These are phyloP conservation scores for Chaetomiaceae sp. DNA, from an alignment of 2,329 filamentous ascomycete species.

Conservation along the genomic window DNA sequence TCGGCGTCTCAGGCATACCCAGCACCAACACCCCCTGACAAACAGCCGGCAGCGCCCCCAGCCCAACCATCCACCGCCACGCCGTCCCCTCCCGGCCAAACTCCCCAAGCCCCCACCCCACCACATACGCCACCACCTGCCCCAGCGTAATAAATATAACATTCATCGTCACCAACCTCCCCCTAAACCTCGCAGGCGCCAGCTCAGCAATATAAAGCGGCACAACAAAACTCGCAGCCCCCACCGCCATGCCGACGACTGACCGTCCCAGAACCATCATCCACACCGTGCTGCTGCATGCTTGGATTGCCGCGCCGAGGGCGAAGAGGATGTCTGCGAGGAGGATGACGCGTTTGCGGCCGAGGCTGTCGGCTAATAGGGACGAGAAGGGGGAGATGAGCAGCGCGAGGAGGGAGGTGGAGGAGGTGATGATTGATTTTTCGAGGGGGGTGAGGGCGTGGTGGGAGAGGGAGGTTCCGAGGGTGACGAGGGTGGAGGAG, in stretches of 20 bases:
- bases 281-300: constrained; percentile 51
- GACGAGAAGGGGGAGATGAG: constrained; percentile 61
- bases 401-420: constrained; percentile 63
- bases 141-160: constrained; percentile 81
- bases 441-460: constrained; percentile 57
- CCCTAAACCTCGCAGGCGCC: constrained; percentile 69
- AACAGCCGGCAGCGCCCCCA: constrained; percentile 72
- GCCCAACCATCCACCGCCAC: constrained; percentile 89
- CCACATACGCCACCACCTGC: constrained; percentile 81
- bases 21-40: constrained; percentile 65
- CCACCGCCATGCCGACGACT: constrained; percentile 68
- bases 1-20: constrained; percentile 80
- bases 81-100: constrained; percentile 50
- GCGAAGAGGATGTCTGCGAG: constrained; percentile 64
- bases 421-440: constrained; percentile 68
- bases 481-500: constrained; percentile 62
- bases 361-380: constrained; percentile 57
- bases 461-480: constrained; percentile 54
- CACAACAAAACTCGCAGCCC: constrained; percentile 74
- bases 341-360: constrained; percentile 60
- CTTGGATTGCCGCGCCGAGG: constrained; percentile 62
- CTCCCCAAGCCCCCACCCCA: constrained; percentile 71
- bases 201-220: constrained; percentile 88
- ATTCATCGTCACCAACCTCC: constrained; percentile 75
- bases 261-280: constrained; percentile 64